Evolutionary conservation across 2,329 filamentous ascomycete genomes (phyloP), one percentile per base, ranked within the genome.

Genomic region (Fusarium neocosmosporiellum): DNA sequence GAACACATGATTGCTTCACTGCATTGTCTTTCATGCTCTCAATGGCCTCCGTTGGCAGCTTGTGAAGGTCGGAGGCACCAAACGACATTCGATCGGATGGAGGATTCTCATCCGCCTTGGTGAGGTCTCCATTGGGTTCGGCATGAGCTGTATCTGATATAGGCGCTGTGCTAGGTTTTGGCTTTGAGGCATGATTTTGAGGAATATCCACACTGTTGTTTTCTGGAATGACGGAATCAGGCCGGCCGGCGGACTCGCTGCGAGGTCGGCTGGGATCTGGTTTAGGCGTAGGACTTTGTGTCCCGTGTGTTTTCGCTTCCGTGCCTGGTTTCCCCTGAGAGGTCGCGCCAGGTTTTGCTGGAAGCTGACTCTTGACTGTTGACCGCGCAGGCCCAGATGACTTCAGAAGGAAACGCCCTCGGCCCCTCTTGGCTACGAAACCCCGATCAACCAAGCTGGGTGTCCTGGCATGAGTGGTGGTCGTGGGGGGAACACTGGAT

Each of bases 371-470:
- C 16, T 58, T 63, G 27, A 14, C 43, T 22, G 63, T 29, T n/a
- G 66, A 43, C 34, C 68, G 73, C 13, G 37, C 48, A 58, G 58
- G 73, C 10, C 41, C 48, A 39, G 58, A 43, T 54, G 64, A 65
- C 29, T 46, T 65, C 29, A 65, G 43, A 14, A 67, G 20, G 8
- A 69, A 61, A 33, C 59, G 65, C 14, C 59, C 60, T 33, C 60
- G 58, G 20, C 70, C 73, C 48, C 69, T 74, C 31, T 59, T 77
- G 10, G 73, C 75, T 16, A 70, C 66, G 34, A 68, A 64, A 29
- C 24, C 66, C 33, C 59, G 33, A 34, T 65, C 36, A 11, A 65
- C 22, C 22, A 70, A 62, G 33, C 59, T 55, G 9, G 64, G 43
- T 18, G 37, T 27, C 37, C 37, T 63, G 8, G 59, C 48, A 43